A percentile compares a stretch with the other conserved stretches of the same genome.
Evolutionary conservation across 2,329 filamentous ascomycete genomes (phyloP).

Genomic region (Fusarium sororula): DNA sequence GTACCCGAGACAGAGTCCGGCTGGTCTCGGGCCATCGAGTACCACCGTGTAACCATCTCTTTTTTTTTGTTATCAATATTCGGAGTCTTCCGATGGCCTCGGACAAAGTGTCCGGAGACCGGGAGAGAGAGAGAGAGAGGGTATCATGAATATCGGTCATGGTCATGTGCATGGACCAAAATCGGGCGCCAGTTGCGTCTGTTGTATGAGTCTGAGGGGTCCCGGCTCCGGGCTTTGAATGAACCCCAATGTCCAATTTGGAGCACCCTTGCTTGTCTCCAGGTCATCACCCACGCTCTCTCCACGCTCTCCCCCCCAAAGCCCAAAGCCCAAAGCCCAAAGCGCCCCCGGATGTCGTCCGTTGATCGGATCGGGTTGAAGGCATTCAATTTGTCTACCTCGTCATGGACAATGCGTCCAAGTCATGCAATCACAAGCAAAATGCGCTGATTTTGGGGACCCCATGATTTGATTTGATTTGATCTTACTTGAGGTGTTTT

Average conservation of each 20-base stretch:
- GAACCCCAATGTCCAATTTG: slow-evolving; percentile 22
- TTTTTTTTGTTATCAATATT: not conserved
- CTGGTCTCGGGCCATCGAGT: slow-evolving; percentile 19
- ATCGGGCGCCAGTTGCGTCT: not conserved
- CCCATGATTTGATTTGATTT: slow-evolving; percentile 8
- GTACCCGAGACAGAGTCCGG: slow-evolving; percentile 23
- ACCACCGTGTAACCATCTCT: not conserved
- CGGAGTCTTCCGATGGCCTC: slow-evolving; percentile 22
- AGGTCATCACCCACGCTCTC: slow-evolving; percentile 18
- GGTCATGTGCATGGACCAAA: slow-evolving; percentile 8
- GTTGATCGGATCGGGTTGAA: slow-evolving; percentile 24
- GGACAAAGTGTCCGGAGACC: slow-evolving; percentile 21
- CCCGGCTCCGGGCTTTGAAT: slow-evolving; percentile 34
- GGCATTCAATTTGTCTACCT: slow-evolving; percentile 23
- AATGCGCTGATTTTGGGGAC: slow-evolving; percentile 39
- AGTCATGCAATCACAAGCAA: slow-evolving; percentile 38
- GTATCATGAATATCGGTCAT: slow-evolving; percentile 6
- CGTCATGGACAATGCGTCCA: slow-evolving; percentile 30
- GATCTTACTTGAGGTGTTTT: slow-evolving; percentile 7
- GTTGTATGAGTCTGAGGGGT: slow-evolving; percentile 6
- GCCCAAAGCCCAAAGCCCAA: too few species aligned
- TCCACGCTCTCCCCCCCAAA: slow-evolving; percentile 19
- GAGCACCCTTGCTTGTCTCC: slow-evolving; percentile 30
- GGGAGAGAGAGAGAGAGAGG: not conserved
- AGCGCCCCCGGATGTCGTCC: slow-evolving; percentile 9